Conservation (phyloP, 2,329 filamentous ascomycete species). For the Colletotrichum nymphaeae region DNA sequence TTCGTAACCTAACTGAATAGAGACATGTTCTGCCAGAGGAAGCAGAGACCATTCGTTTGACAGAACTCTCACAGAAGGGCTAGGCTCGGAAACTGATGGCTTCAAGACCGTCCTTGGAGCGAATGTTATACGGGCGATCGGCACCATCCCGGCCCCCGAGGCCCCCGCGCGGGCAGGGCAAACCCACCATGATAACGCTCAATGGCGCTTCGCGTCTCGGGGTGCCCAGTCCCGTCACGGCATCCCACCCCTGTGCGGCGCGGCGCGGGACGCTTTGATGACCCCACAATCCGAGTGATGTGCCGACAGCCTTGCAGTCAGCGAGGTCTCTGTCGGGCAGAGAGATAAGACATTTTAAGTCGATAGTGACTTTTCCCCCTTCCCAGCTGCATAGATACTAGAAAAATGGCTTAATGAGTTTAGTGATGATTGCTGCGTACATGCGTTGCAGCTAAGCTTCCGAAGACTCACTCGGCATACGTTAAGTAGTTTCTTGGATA, state of each 20-base stretch:
- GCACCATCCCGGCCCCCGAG: conserved; percentile 11
- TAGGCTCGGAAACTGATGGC: background rate
- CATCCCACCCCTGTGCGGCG: background rate
- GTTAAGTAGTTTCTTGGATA: no score
- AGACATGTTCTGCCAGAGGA: no score
- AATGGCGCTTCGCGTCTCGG: conserved; percentile 24
- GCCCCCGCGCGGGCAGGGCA: conserved; percentile 1
- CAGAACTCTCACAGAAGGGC: background rate
- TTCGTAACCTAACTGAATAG: background rate
- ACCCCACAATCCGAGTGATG: background rate
- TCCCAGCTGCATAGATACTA: no score
- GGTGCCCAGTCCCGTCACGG: background rate
- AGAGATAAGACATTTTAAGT: no score
- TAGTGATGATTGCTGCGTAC: no score
- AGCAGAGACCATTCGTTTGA: background rate
- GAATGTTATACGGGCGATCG: background rate
- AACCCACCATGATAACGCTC: background rate
- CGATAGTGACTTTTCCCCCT: no score
- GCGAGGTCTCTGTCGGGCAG: background rate
- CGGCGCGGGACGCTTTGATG: background rate
- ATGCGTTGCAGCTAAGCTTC: no score
- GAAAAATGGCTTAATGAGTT: no score
- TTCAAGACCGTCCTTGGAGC: background rate
- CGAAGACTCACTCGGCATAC: no score
- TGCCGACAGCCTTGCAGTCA: background rate